phyloP scores from a whole-genome alignment of 768 basidiomycete genomes.

The Auriscalpium microsporum region DNA sequence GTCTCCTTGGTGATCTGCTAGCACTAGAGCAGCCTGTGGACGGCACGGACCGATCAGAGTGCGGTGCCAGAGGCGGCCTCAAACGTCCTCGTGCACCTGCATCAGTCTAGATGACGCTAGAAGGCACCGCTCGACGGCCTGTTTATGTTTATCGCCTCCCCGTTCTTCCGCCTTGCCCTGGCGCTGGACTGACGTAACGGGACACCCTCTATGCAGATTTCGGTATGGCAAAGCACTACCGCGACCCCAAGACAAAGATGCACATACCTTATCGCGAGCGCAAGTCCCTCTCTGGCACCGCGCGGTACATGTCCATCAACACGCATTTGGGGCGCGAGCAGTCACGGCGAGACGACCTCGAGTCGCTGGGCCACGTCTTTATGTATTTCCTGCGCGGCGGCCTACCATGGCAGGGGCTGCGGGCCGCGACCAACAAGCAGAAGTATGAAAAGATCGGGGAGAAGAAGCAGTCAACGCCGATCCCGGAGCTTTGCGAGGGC shows the following conservation, averaged over 20 bases:
- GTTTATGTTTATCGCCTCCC: not conserved
- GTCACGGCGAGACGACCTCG: conserved; percentile 91
- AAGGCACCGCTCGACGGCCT: not conserved
- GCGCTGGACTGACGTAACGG: conserved; percentile 7
- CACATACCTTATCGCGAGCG: conserved; percentile 99
- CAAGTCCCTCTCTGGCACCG: conserved; percentile 93
- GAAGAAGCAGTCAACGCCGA: conserved; percentile 93
- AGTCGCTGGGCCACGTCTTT: conserved; percentile 97
- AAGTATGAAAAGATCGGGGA: conserved; percentile 99
- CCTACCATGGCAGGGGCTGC: conserved; percentile 95
- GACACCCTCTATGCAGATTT: conserved; percentile 54
- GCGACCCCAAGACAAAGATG: conserved; percentile 94
- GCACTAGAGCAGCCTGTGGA: not conserved
- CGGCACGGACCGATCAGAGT: not conserved
- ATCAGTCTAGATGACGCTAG: no score
- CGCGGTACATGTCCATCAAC: conserved; percentile 99
- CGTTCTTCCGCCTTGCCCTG: not conserved
- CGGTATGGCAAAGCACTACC: conserved; percentile 99
- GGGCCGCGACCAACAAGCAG: conserved; percentile 98
- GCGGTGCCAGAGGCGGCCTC: not conserved
- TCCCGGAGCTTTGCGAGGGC: conserved; percentile 90
- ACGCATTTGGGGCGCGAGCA: conserved; percentile 95
- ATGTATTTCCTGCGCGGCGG: conserved; percentile 98
- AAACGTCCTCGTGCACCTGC: no score
- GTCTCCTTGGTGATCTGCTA: not conserved